phyloP scores from a whole-genome alignment of 352 stramenopile genomes.

The Achlya hypogyna region DNA sequence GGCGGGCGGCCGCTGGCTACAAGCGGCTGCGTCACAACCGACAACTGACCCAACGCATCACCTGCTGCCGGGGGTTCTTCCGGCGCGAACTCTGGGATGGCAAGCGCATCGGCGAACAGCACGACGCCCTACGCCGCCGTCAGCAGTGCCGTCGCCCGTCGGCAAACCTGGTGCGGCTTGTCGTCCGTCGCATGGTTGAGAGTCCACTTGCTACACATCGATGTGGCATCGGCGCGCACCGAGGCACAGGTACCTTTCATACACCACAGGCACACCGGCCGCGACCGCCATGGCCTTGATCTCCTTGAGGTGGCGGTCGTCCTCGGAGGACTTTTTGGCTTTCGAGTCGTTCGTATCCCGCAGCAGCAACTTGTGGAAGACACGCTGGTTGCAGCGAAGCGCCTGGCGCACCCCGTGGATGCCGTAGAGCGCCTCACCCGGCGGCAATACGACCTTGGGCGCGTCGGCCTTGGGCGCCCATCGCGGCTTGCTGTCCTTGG shows the following conservation, averaged over 20 bases:
- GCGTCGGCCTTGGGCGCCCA: not conserved
- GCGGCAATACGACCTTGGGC: not conserved
- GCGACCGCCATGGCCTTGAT: constrained; percentile 37
- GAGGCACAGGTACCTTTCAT: constrained; percentile 22
- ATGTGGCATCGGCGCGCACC: not conserved
- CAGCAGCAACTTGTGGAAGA: constrained; percentile 13
- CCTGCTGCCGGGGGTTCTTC: constrained; percentile 33
- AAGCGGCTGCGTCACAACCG: no score
- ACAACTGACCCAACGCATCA: no score
- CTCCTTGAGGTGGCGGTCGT: constrained; percentile 30
- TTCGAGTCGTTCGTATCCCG: constrained; percentile 14
- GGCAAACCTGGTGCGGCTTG: constrained; percentile 61
- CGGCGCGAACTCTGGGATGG: constrained; percentile 44
- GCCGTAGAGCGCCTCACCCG: constrained; percentile 10
- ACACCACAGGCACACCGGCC: constrained; percentile 25
- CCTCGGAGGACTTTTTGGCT: constrained; percentile 25
- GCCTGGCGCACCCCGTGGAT: constrained; percentile 19
- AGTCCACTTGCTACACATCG: constrained; percentile 62
- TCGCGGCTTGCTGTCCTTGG: not conserved
- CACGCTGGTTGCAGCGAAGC: constrained; percentile 14
- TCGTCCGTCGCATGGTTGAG: constrained; percentile 73
- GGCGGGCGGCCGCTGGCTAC: constrained; percentile 30
- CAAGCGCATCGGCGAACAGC: constrained; percentile 53
- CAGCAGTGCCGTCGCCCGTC: not conserved
- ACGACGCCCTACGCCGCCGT: constrained; percentile 39